phyloP scores from a whole-genome alignment of 2,329 filamentous ascomycete genomes.

The Penicillium italicum region DNA sequence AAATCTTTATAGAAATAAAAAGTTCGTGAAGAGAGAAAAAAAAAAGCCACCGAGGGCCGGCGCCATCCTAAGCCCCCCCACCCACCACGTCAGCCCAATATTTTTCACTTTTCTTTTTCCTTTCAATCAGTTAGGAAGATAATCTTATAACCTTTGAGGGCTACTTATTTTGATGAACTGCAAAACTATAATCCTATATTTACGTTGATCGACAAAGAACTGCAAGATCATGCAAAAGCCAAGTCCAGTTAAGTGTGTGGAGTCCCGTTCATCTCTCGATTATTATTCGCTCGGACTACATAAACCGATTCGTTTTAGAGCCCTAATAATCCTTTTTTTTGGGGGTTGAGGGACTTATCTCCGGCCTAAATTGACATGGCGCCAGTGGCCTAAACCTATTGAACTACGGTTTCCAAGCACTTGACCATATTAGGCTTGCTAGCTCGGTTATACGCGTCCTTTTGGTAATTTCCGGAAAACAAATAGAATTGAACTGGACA shows the following conservation, averaged over 20 bases:
- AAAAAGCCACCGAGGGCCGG: constrained; percentile 15
- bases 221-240: constrained; percentile 7
- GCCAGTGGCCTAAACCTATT: not conserved
- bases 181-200: too few species aligned
- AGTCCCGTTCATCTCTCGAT: not conserved
- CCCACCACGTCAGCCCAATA: constrained; percentile 17
- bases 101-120: not conserved
- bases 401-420: not conserved
- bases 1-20: not conserved
- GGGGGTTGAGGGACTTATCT: constrained; percentile 8
- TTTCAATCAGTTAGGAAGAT: not conserved
- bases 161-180: not conserved
- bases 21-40: not conserved
- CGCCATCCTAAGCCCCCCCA: constrained; percentile 21
- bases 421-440: constrained; percentile 7
- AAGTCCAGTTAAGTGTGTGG: constrained; percentile 13
- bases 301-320: constrained; percentile 10
- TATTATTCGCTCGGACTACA: constrained; percentile 7
- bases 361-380: constrained; percentile 14
- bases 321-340: constrained; percentile 14
- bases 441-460: constrained; percentile 18
- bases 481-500: constrained; percentile 11
- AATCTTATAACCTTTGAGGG: not conserved
- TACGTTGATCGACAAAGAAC: not conserved
- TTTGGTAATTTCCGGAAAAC: constrained; percentile 9